Conservation (phyloP, 495 filamentous ascomycete species). For the Penicillium robsamsonii region DNA sequence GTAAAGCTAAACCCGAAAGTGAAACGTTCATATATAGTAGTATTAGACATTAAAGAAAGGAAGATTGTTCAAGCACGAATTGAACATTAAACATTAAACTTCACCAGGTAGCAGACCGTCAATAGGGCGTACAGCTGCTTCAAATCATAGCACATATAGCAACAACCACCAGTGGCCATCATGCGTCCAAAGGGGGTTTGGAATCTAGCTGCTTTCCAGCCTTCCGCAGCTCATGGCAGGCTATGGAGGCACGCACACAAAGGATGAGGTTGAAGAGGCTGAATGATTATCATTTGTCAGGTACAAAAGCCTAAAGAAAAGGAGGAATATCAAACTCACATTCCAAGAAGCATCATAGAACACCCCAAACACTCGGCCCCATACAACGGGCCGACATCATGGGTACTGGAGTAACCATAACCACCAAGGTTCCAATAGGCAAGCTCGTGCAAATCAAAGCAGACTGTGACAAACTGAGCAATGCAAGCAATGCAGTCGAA, state of each 20-base stretch:
- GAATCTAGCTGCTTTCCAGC: neutral
- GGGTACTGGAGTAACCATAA: constrained; percentile 1
- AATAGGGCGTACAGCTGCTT: neutral
- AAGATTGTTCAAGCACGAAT: neutral
- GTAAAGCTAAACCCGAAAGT: neutral
- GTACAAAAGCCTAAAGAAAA: neutral
- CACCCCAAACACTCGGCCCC: constrained; percentile 17
- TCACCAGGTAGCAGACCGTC: neutral
- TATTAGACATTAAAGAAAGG: neutral
- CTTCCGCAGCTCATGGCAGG: constrained; percentile 17
- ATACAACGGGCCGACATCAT: constrained; percentile 3
- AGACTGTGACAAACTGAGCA: constrained; percentile 15
- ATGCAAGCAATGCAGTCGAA: constrained; percentile 19
- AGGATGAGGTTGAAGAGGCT: constrained; percentile 18
- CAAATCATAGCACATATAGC: neutral
- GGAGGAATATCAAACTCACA: constrained; percentile 3
- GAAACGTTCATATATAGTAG: neutral
- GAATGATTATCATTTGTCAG: neutral
- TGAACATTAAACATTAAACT: neutral
- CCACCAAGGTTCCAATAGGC: constrained; percentile 13
- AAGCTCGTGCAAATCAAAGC: constrained; percentile 17
- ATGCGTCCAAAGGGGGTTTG: constrained; percentile 7
- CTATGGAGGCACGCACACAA: constrained; percentile 13
- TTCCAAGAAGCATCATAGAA: constrained; percentile 17
- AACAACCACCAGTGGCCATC: neutral